phyloP scores from a whole-genome alignment of 1,284 basidiomycete genomes.

The Cutaneotrichosporon cutaneum region DNA sequence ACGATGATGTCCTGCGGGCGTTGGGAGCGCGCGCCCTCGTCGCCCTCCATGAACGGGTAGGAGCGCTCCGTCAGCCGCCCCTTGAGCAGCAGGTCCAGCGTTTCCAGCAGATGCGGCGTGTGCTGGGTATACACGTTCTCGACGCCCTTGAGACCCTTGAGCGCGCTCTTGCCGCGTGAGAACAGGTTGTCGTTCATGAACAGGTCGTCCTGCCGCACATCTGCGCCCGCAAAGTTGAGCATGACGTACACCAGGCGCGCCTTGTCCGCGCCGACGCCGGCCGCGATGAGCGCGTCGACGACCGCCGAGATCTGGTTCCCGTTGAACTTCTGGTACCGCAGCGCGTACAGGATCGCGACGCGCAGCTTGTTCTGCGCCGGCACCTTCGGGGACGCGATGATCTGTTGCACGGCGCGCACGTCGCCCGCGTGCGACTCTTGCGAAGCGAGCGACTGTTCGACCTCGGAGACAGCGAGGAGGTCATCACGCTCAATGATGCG shows the following conservation, averaged over 20 bases:
- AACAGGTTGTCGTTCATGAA: constrained; percentile 96
- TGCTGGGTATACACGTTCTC: constrained; percentile 99
- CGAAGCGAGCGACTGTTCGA: constrained; percentile 93
- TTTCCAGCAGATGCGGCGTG: constrained; percentile 87
- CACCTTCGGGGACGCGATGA: constrained; percentile 68
- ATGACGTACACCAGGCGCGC: constrained; percentile 89
- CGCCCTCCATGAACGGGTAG: constrained; percentile 82
- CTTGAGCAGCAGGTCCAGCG: constrained; percentile 83
- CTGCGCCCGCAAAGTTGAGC: constrained; percentile 89
- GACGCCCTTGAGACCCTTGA: constrained; percentile 97
- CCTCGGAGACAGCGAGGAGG: constrained; percentile 84
- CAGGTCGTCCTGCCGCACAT: constrained; percentile 95
- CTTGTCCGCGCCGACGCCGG: constrained; percentile 79
- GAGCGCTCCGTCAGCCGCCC: constrained; percentile 81
- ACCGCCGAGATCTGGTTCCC: constrained; percentile 78
- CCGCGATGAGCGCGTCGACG: constrained; percentile 75
- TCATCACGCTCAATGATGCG: constrained; percentile 81
- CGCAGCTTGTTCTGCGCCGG: constrained; percentile 81
- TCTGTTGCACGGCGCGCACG: constrained; percentile 72
- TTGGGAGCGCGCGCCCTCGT: constrained; percentile 53
- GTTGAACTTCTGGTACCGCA: constrained; percentile 92
- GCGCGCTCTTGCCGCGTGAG: constrained; percentile 86
- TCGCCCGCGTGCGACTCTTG: constrained; percentile 79
- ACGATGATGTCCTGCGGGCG: constrained; percentile 86
- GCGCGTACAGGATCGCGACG: constrained; percentile 88